Evolutionary conservation across 2,329 filamentous ascomycete genomes (phyloP).

Genomic region (Rasamsonia emersonii): DNA sequence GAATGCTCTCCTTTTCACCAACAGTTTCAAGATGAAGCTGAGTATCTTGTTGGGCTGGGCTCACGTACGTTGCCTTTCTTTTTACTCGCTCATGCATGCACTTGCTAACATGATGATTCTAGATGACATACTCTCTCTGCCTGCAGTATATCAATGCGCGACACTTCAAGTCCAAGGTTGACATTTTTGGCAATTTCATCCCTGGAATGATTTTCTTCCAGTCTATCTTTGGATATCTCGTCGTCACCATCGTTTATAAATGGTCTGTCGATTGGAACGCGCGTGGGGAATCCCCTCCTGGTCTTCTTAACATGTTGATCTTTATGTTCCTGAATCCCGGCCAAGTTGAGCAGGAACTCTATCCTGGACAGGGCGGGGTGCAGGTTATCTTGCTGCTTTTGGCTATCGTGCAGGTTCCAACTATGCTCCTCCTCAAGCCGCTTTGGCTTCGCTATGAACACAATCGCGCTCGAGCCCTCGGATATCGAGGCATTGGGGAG

Average conservation of each 20-base stretch:
- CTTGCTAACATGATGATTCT: slow-evolving; percentile 8
- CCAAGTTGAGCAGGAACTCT: slow-evolving; percentile 59
- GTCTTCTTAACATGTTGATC: slow-evolving; percentile 96
- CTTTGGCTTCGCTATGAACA: slow-evolving; percentile 92
- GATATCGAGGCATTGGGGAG: slow-evolving; percentile 91
- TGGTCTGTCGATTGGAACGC: slow-evolving; percentile 85
- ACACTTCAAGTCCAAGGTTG: slow-evolving; percentile 89
- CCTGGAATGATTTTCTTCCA: slow-evolving; percentile 99
- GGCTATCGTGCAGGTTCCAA: slow-evolving; percentile 77
- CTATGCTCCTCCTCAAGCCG: slow-evolving; percentile 89
- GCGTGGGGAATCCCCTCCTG: slow-evolving; percentile 62
- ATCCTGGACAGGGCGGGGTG: slow-evolving; percentile 64
- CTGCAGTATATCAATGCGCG: slow-evolving; percentile 87
- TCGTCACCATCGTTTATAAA: slow-evolving; percentile 92
- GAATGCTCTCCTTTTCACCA: slow-evolving; percentile 89
- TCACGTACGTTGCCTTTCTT: slow-evolving; percentile 44
- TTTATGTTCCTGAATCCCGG: slow-evolving; percentile 98
- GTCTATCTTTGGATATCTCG: slow-evolving; percentile 93
- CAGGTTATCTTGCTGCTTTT: slow-evolving; percentile 73
- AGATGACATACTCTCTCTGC: slow-evolving; percentile 95
- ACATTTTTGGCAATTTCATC: slow-evolving; percentile 95
- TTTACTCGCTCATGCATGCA: neutral
- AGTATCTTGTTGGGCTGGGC: slow-evolving; percentile 95
- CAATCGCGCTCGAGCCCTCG: slow-evolving; percentile 75
- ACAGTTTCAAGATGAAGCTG: slow-evolving; percentile 99